These are phyloP conservation scores for Syncephalis plumigaleata DNA, from an alignment of 371 early-diverging fungal genomes.

Conservation along the genomic window DNA sequence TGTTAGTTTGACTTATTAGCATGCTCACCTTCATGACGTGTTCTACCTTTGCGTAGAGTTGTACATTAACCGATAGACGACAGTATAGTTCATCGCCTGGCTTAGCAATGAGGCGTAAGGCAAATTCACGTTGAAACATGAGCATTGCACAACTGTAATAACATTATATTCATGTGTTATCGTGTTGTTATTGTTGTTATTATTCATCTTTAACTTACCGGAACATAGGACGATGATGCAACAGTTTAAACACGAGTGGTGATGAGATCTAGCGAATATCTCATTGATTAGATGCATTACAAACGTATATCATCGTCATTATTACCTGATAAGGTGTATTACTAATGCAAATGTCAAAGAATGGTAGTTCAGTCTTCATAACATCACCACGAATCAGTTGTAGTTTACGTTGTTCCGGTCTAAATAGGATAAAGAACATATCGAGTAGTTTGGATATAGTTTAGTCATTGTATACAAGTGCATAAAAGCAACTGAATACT, in stretches of 20 bases:
- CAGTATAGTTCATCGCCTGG: constrained; percentile 93
- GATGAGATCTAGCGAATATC: constrained; percentile 94
- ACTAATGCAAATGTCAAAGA: constrained; percentile 97
- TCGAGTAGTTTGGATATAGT: no score
- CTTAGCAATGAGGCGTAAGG: constrained; percentile 92
- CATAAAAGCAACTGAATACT: no score
- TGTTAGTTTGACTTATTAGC: no score
- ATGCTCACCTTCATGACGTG: constrained; percentile 81
- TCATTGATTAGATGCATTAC: no score
- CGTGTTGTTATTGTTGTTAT: no score
- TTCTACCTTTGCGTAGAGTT: constrained; percentile 88
- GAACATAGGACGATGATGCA: constrained; percentile 86
- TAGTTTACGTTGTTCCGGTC: constrained; percentile 69
- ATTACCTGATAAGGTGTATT: constrained; percentile 99
- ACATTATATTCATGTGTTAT: no score
- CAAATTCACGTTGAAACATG: constrained; percentile 99
- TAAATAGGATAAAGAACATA: no score
- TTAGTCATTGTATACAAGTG: no score
- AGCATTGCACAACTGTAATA: constrained; percentile 81
- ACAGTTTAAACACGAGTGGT: constrained; percentile 91
- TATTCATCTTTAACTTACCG: no score
- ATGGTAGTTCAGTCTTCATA: constrained; percentile 91
- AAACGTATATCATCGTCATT: no score
- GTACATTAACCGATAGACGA: constrained; percentile 94
- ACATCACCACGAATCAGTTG: constrained; percentile 97